Conservation (phyloP, 345 rosid species). For the Euphorbia pulcherrima region DNA sequence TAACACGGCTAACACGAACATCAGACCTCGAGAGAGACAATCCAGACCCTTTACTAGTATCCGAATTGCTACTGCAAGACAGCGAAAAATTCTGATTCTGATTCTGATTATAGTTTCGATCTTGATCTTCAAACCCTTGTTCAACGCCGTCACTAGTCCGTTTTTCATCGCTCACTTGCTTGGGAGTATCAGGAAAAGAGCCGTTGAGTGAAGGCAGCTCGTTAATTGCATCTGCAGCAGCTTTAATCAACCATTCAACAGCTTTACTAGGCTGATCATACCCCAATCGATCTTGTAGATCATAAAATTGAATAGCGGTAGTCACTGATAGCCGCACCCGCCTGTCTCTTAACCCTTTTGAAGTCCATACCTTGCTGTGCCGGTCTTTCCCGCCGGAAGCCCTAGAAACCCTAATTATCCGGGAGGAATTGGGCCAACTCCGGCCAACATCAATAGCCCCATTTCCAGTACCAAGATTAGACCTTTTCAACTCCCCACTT, state of each 20-base stretch:
- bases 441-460: slow-evolving; percentile 30
- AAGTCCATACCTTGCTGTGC: slow-evolving; percentile 96
- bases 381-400: slow-evolving; percentile 98
- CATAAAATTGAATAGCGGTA: slow-evolving; percentile 92
- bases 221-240: slow-evolving; percentile 68
- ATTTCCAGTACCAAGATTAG: slow-evolving; percentile 9
- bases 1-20: slow-evolving; percentile 48
- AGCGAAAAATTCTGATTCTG: slow-evolving; percentile 57
- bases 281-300: slow-evolving; percentile 89
- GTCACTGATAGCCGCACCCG: slow-evolving; percentile 83
- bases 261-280: slow-evolving; percentile 98
- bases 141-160: slow-evolving; percentile 38
- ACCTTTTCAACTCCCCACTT: slow-evolving; percentile 43
- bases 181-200: slow-evolving; percentile 56
- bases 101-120: slow-evolving; percentile 37
- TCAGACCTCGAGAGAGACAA: slow-evolving; percentile 74
- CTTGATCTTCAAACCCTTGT: slow-evolving; percentile 48
- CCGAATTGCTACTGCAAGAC: slow-evolving; percentile 89
- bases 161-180: slow-evolving; percentile 61
- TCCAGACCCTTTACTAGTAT: slow-evolving; percentile 87
- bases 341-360: slow-evolving; percentile 83
- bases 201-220: slow-evolving; percentile 80
- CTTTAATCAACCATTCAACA: slow-evolving; percentile 91
- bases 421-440: slow-evolving; percentile 66
- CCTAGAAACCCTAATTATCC: slow-evolving; percentile 93